Evolutionary conservation across 106 monocot genomes (phyloP).

Genomic region (Amphibolis antarctica): DNA sequence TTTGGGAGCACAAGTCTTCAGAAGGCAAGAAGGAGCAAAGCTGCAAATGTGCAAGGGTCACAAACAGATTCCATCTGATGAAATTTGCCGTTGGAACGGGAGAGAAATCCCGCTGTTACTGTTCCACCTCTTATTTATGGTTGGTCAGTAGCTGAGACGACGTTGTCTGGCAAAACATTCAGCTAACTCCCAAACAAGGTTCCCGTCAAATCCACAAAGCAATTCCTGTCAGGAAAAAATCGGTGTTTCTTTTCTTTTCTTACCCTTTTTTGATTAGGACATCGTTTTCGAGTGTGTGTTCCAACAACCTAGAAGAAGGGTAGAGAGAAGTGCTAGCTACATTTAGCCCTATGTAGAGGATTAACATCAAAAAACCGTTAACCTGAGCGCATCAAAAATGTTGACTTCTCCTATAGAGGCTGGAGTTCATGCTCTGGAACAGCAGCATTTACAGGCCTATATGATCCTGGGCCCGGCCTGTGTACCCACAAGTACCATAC

Average conservation of each 20-base stretch:
- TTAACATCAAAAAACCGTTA: not conserved
- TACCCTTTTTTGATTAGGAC: not conserved
- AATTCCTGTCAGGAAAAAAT: too few species aligned
- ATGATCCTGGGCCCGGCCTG: slow-evolving; percentile 17
- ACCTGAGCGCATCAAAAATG: not conserved
- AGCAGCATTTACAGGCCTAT: slow-evolving; percentile 40
- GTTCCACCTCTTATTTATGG: too few species aligned
- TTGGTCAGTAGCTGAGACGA: too few species aligned
- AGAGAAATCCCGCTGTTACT: too few species aligned
- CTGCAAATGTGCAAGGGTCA: too few species aligned
- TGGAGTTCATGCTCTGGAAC: slow-evolving; percentile 67
- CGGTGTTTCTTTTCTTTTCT: not conserved
- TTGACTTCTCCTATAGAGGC: slow-evolving; percentile 26
- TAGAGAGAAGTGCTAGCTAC: not conserved
- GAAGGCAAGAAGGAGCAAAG: too few species aligned
- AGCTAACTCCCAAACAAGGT: too few species aligned
- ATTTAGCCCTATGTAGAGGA: not conserved
- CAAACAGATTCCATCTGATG: too few species aligned
- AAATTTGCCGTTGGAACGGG: too few species aligned
- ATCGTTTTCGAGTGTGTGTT: not conserved
- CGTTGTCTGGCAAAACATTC: too few species aligned
- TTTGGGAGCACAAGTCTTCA: too few species aligned
- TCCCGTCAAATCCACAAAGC: too few species aligned
- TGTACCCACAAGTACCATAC: slow-evolving; percentile 35
- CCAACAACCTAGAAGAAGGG: not conserved